A percentile compares a stretch with the other conserved stretches of the same genome.
phyloP scores from a whole-genome alignment of 495 filamentous ascomycete species.

The Talaromyces nanjingensis region DNA sequence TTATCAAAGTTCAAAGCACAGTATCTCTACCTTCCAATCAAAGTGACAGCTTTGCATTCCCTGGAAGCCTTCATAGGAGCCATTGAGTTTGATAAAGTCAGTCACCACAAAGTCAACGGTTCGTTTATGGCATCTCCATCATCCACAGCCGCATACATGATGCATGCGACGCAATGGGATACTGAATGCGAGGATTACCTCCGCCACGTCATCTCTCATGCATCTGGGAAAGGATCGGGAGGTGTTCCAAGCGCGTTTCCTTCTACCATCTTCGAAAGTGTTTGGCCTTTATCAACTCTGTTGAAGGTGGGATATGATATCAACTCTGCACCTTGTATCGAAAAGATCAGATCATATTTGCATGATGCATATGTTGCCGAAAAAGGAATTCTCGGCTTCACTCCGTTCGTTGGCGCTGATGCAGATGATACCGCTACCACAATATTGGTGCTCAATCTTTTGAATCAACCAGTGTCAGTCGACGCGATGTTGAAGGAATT shows the following conservation, averaged over 20 bases:
- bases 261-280: slow-evolving; percentile 31
- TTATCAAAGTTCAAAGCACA: slow-evolving; percentile 19
- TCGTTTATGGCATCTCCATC: slow-evolving; percentile 43
- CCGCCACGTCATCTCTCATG: slow-evolving; percentile 18
- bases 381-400: slow-evolving; percentile 17
- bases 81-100: slow-evolving; percentile 35
- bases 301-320: slow-evolving; percentile 10
- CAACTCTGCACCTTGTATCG: not conserved
- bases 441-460: slow-evolving; percentile 23
- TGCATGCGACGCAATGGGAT: slow-evolving; percentile 33
- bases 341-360: not conserved
- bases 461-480: slow-evolving; percentile 17
- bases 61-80: slow-evolving; percentile 40
- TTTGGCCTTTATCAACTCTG: slow-evolving; percentile 22
- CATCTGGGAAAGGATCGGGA: slow-evolving; percentile 22
- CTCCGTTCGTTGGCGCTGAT: slow-evolving; percentile 30
- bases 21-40: slow-evolving; percentile 21
- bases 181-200: slow-evolving; percentile 29
- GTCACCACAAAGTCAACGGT: slow-evolving; percentile 36
- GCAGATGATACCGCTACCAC: slow-evolving; percentile 44
- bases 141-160: slow-evolving; percentile 41
- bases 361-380: slow-evolving; percentile 1
- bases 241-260: slow-evolving; percentile 19
- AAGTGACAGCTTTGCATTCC: slow-evolving; percentile 33
- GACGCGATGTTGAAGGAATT: slow-evolving; percentile 27